Base-by-base conservation (phyloP, 176 grass and related monocot genomes). In the Carex parvula region DNA sequence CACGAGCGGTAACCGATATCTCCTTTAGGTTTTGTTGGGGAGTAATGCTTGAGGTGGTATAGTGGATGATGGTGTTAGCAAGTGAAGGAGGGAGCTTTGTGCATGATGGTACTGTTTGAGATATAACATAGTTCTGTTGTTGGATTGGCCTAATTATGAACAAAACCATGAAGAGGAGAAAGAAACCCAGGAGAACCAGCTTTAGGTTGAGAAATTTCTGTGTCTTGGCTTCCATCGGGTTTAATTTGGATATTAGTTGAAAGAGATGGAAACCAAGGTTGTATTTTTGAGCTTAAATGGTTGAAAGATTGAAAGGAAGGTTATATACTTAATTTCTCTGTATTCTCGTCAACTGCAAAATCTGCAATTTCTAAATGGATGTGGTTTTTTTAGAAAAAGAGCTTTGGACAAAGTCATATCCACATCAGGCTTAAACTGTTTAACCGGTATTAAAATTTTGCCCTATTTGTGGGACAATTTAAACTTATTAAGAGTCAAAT, bases 121-220 rank as follows among this genome's bases (percentile, higher is more conserved):
- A 37, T 12, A 32, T 54, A 70, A 17, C 3, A 81, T 26, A 6
- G 64, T 1, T 24, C 70, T 30, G 11, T 56, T 35, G 30, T 48
- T 33, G 24, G 37, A 33, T 33, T 18, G 14, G 21, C 29, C 21
- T 70, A 29, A 26, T 54, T 42, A 83, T 87, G 78, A 92, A 50
- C 67, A 92, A 57, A 77, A 94, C 14, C 12, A 90, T 66, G 81
- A 75, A 82, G 14, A 81, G 83, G 64, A 87, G 33, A 39, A 87
- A 80, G 60, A 64, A 77, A 58, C 32, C 33, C 59, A 88, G 79
- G 65, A 92, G 1, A 24, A 89, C 16, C 50, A 91, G 77, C 59
- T 91, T 91, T 62, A 79, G 86, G 57, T 85, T 92, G 86, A 94
- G 8, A 46, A 59, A 84, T 80, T 81, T 87, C 81, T 88, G 84